These are phyloP conservation scores for Lithospermum erythrorhizon DNA, from an alignment of 257 asterid species.

Conservation along the genomic window DNA sequence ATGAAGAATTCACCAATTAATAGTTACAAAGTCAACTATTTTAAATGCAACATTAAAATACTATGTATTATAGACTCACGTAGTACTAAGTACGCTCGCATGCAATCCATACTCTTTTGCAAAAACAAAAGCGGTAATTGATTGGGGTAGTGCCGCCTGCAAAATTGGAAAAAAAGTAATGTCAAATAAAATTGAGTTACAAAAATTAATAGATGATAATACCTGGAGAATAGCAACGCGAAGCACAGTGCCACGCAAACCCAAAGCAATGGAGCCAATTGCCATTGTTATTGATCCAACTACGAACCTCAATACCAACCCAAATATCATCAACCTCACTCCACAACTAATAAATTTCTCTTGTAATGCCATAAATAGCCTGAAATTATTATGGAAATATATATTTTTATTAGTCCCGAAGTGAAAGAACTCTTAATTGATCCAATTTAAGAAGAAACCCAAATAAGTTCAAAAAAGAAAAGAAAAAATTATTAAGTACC, in stretches of 20 bases:
- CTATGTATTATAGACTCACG: conserved; percentile 25
- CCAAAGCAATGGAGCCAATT: conserved; percentile 35
- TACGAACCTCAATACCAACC: conserved; percentile 46
- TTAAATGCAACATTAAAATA: no score
- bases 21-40: no score
- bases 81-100: conserved; percentile 41
- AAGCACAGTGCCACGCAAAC: conserved; percentile 38
- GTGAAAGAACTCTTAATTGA: no score
- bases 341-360: conserved; percentile 55
- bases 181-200: background rate
- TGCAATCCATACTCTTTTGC: conserved; percentile 53
- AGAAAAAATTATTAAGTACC: conserved; percentile 21
- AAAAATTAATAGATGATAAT: background rate
- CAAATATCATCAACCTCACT: conserved; percentile 23
- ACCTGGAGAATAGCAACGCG: conserved; percentile 51
- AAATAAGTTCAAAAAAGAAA: no score
- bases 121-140: conserved; percentile 37
- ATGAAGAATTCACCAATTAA: no score
- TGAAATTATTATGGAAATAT: conserved; percentile 10
- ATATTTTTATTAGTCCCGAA: background rate
- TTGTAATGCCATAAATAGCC: conserved; percentile 71
- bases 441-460: background rate
- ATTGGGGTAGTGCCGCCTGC: conserved; percentile 49
- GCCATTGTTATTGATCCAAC: conserved; percentile 40
- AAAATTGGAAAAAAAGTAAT: background rate